Evolutionary conservation across 148 eudicot species (phyloP).

Genomic region (Gaultheria prostrata): DNA sequence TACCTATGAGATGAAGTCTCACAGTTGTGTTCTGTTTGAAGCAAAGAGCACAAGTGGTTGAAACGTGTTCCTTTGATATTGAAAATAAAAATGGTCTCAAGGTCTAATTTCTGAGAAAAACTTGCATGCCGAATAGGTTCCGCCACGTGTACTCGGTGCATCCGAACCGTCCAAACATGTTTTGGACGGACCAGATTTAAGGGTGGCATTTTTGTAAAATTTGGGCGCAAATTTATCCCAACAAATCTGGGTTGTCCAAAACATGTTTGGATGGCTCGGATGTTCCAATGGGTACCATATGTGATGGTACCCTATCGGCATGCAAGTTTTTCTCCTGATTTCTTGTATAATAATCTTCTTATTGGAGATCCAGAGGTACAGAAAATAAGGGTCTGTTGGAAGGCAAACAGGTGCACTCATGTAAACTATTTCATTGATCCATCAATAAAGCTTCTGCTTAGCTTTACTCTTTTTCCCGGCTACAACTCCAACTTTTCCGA

Average conservation of each 20-base stretch:
- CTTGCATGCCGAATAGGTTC: too few species aligned
- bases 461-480: background rate
- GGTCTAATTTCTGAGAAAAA: background rate
- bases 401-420: background rate
- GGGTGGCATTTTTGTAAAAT: too few species aligned
- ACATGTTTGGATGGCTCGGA: too few species aligned
- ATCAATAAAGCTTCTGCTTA: background rate
- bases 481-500: background rate
- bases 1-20: slow-evolving; percentile 67
- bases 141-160: too few species aligned
- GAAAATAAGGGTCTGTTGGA: slow-evolving; percentile 12
- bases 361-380: background rate
- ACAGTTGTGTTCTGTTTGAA: slow-evolving; percentile 80
- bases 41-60: slow-evolving; percentile 33
- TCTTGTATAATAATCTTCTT: background rate
- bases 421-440: background rate
- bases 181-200: too few species aligned
- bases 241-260: too few species aligned
- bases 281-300: too few species aligned
- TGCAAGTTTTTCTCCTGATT: too few species aligned
- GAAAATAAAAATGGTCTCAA: background rate
- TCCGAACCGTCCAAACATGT: too few species aligned
- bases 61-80: background rate
- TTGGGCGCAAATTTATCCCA: too few species aligned
- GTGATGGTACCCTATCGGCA: too few species aligned